Conservation (phyloP, 495 filamentous ascomycete genomes). For the Annulohypoxylon stygium region DNA sequence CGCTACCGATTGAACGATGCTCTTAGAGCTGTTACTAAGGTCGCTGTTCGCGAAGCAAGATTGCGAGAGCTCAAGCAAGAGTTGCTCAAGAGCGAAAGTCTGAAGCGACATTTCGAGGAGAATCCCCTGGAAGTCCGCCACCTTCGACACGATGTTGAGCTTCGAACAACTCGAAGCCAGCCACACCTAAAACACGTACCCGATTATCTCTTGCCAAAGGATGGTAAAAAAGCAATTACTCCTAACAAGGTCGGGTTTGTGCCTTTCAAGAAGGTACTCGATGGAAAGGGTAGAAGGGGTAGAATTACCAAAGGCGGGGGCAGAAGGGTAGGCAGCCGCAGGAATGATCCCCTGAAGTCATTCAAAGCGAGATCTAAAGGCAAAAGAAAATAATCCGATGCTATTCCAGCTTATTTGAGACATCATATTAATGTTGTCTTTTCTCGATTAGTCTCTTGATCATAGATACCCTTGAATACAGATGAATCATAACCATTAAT, state of each 20-base stretch:
- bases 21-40: constrained; percentile 51
- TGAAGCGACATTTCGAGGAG: constrained; percentile 96
- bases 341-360: constrained; percentile 87
- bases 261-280: constrained; percentile 73
- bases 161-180: constrained; percentile 82
- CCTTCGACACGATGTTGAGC: constrained; percentile 90
- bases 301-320: constrained; percentile 71
- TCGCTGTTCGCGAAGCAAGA: constrained; percentile 90
- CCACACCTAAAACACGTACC: constrained; percentile 95
- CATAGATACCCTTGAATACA: constrained; percentile 39
- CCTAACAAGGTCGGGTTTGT: constrained; percentile 77
- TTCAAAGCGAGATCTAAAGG: constrained; percentile 74
- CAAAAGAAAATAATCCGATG: constrained; percentile 46
- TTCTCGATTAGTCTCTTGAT: constrained; percentile 20
- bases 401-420: not conserved
- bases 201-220: constrained; percentile 89
- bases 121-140: constrained; percentile 90
- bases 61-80: constrained; percentile 89
- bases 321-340: constrained; percentile 65
- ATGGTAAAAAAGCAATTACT: constrained; percentile 75
- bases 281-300: constrained; percentile 77
- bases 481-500: constrained; percentile 3
- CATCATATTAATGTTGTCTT: constrained; percentile 1
- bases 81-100: constrained; percentile 89
- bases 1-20: constrained; percentile 95